These are phyloP conservation scores for Penicillium canescens DNA, from an alignment of 495 filamentous ascomycete genomes.

Conservation along the genomic window DNA sequence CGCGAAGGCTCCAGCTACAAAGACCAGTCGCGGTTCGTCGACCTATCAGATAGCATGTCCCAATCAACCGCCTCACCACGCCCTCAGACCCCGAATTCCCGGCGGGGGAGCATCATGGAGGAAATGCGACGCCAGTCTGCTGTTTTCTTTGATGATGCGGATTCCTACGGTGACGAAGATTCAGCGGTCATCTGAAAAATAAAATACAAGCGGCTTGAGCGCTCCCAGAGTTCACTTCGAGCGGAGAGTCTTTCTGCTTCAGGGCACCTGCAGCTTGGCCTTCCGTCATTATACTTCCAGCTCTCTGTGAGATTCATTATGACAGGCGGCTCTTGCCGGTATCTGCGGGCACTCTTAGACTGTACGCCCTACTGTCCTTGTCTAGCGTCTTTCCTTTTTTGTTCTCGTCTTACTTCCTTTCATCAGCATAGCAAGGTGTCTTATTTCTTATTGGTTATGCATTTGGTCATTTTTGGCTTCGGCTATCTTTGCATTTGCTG, in stretches of 20 bases:
- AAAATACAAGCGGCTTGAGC: constrained; percentile 16
- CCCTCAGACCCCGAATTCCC: constrained; percentile 22
- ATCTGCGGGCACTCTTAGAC: constrained; percentile 11
- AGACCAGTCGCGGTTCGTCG: constrained; percentile 20
- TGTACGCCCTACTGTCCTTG: not conserved
- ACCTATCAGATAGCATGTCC: constrained; percentile 29
- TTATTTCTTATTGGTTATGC: not conserved
- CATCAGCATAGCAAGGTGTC: constrained; percentile 10
- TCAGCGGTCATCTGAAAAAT: constrained; percentile 19
- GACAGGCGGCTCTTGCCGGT: constrained; percentile 26
- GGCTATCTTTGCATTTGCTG: not conserved
- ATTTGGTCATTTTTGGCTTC: not conserved
- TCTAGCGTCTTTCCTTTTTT: constrained; percentile 1
- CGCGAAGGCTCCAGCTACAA: constrained; percentile 23
- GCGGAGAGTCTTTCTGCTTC: constrained; percentile 12
- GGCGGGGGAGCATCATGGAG: constrained; percentile 53
- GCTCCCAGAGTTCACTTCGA: constrained; percentile 8
- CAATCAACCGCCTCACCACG: constrained; percentile 28
- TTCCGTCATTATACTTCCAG: constrained; percentile 15
- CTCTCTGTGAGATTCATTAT: constrained; percentile 11
- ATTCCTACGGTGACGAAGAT: constrained; percentile 37
- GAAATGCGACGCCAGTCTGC: constrained; percentile 61
- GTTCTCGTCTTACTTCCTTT: not conserved
- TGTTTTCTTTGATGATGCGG: constrained; percentile 62
- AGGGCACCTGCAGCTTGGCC: constrained; percentile 17